Percentiles rank a stretch among this genome's conserved stretches.
Conservation (phyloP, 1,284 basidiomycete species). For the Melampsora americana region DNA sequence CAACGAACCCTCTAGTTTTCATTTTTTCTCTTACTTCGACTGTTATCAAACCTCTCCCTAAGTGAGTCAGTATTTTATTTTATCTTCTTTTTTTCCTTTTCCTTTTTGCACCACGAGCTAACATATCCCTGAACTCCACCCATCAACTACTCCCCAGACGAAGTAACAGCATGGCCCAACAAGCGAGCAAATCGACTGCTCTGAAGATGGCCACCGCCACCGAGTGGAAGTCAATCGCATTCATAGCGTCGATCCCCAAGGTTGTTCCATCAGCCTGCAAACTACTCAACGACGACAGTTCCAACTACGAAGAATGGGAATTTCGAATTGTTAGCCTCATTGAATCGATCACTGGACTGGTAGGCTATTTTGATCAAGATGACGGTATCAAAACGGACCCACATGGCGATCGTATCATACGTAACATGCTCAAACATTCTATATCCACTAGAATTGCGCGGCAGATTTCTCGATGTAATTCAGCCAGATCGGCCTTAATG, state of each 20-base stretch:
- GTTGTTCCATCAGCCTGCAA: not conserved
- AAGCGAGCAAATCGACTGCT: too few relatives aligned
- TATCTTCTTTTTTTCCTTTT: too few relatives aligned
- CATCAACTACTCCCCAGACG: too few relatives aligned
- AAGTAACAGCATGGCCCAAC: too few relatives aligned
- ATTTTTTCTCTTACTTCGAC: too few relatives aligned
- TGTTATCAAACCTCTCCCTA: too few relatives aligned
- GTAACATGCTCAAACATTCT: not conserved
- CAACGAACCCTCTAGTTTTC: too few relatives aligned
- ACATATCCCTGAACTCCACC: too few relatives aligned
- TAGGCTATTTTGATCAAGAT: not conserved
- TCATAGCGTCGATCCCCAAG: not conserved
- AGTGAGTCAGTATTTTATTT: too few relatives aligned
- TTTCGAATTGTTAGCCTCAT: not conserved
- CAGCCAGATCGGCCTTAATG: not conserved
- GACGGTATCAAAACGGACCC: not conserved
- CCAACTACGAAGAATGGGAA: conserved; percentile 1
- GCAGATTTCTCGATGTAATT: not conserved
- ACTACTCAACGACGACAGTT: not conserved
- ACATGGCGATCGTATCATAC: not conserved
- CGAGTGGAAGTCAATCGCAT: not conserved
- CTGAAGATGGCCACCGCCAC: not conserved
- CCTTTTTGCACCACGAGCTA: too few relatives aligned
- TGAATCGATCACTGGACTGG: not conserved
- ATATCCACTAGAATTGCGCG: not conserved